phyloP scores from a whole-genome alignment of 306 rosid genomes.

The Carpinus viminea region DNA sequence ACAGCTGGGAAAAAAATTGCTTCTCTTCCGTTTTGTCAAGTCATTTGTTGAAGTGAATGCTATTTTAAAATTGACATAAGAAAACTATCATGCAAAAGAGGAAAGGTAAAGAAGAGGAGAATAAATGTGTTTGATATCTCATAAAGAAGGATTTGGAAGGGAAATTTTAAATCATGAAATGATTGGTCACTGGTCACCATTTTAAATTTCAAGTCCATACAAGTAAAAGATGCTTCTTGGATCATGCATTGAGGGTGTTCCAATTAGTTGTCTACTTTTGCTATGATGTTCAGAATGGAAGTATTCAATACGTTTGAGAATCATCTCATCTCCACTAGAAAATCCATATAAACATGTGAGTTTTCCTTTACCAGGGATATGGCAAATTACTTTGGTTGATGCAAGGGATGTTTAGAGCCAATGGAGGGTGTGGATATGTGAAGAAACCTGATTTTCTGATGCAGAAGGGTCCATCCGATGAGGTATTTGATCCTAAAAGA shows the following conservation, averaged over 20 bases:
- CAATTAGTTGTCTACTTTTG: neutral
- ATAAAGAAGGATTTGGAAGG: neutral
- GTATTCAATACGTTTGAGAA: neutral
- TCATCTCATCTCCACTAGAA: conserved; percentile 14
- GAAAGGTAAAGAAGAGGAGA: neutral
- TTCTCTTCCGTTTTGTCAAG: neutral
- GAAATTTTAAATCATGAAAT: neutral
- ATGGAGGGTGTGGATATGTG: conserved; percentile 89
- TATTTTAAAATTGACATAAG: neutral
- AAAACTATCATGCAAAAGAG: neutral
- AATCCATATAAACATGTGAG: conserved; percentile 12
- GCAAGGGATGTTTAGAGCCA: conserved; percentile 93
- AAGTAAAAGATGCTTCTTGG: neutral
- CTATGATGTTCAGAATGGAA: neutral
- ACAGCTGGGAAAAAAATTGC: neutral
- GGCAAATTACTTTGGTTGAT: conserved; percentile 75
- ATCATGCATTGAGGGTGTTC: neutral
- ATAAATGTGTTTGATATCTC: neutral
- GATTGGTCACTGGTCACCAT: too few relatives aligned
- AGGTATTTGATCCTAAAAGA: conserved; percentile 69
- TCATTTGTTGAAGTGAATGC: neutral
- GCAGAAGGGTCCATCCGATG: conserved; percentile 37
- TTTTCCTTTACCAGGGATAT: conserved; percentile 56
- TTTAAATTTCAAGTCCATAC: neutral
- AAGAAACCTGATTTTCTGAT: conserved; percentile 69